Evolutionary conservation across 306 rosid genomes (phyloP), one percentile per base, ranked within the genome.

Genomic region (Inga oerstediana): DNA sequence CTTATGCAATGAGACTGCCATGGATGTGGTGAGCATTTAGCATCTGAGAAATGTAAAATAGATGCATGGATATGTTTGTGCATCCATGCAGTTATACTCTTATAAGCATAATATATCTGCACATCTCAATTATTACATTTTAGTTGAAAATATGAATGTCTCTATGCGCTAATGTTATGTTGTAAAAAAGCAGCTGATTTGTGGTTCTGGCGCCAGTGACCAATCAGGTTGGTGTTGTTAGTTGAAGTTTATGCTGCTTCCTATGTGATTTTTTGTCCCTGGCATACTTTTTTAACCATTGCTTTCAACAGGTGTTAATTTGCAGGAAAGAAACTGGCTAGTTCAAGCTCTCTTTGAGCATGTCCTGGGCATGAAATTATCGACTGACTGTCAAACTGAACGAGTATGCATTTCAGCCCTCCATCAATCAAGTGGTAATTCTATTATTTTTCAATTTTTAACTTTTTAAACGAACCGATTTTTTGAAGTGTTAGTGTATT

Each of bases 351-450:
- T 96, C 77, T 78, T 88, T 78, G 99, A 92, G 90, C 82, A 84
- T 74, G 78, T 92, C 84, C 79, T 89, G 88, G 98, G 92, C 74
- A 88, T 96, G 97, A 92, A 96, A 83, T 81, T 96, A 86, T 92
- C 95, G 8, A 39, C 87, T 46, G 77, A 83, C 77, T 4, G 72
- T 88, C 90, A 83, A 84, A 84, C 82, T 80, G 95, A 92, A 82
- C 87, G 81, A 80, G 61, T 83, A 43, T 87, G 91, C 85, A 78
- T 92, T 78, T 88, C 91, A 41, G 97, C 93, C 27, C 37, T 86
- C 72, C 99, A 96, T 74, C 88, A 88, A 82, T 87, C 98, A 81
- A 94, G 97, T 43, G 99, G 99, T 96, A 95, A 90, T 78, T 84
- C 77, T 46, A 39, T 67, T 27, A 61, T 76, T 81, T 86, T 80